Evolutionary conservation across 768 basidiomycete genomes (phyloP).

Genomic region (Boletus insuetus): DNA sequence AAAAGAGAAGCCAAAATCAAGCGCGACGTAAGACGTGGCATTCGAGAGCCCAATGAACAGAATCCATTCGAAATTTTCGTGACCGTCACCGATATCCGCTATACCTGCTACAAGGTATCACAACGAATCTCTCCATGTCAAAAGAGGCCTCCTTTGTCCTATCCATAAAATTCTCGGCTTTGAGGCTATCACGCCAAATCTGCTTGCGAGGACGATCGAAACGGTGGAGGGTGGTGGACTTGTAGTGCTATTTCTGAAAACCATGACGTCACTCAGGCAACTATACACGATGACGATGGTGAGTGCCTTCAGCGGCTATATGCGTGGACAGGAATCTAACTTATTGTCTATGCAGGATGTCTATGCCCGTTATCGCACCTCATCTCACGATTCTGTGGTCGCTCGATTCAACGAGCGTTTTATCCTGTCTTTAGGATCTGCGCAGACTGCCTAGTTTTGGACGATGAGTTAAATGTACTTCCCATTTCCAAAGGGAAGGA

Average conservation of each 20-base stretch:
- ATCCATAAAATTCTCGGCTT: too few relatives aligned
- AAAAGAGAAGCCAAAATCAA: constrained; percentile 97
- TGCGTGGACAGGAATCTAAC: neutral
- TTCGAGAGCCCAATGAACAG: constrained; percentile 92
- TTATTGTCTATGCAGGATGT: constrained; percentile 66
- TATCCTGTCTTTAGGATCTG: constrained; percentile 96
- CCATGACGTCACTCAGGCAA: constrained; percentile 90
- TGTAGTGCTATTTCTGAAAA: constrained; percentile 87
- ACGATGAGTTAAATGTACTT: constrained; percentile 97
- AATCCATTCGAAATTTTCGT: constrained; percentile 98
- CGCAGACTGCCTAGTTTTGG: constrained; percentile 88
- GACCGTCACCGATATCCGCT: constrained; percentile 97
- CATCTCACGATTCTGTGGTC: constrained; percentile 82
- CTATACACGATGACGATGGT: constrained; percentile 89
- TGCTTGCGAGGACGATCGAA: constrained; percentile 95
- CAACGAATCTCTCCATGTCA: constrained; percentile 64
- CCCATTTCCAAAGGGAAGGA: constrained; percentile 96
- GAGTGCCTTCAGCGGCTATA: constrained; percentile 13
- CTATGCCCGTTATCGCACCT: constrained; percentile 90
- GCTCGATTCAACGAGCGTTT: constrained; percentile 99
- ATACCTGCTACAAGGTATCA: constrained; percentile 98
- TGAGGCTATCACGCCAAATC: constrained; percentile 95
- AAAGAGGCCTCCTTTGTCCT: constrained; percentile 75
- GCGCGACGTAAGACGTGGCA: constrained; percentile 90
- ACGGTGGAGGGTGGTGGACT: constrained; percentile 96